Evolutionary conservation across 2,329 filamentous ascomycete species (phyloP).

Genomic region (Microsporum canis): DNA sequence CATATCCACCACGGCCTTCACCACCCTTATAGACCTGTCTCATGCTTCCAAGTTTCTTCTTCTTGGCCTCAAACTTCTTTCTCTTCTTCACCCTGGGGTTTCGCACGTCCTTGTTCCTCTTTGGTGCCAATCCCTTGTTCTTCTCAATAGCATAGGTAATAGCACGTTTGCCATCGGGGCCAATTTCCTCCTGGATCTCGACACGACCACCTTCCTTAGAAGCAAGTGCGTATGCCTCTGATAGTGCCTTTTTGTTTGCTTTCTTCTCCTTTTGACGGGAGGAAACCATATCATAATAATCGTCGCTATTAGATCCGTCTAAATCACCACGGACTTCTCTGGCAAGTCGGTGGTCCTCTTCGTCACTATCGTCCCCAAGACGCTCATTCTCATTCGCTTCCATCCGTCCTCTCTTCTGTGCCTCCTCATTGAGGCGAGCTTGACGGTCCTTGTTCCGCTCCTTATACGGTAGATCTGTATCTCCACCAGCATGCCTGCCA

Average conservation of each 20-base stretch:
- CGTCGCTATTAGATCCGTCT: conserved; percentile 36
- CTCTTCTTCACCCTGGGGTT: conserved; percentile 98
- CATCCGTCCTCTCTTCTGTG: conserved; percentile 67
- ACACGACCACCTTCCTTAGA: conserved; percentile 49
- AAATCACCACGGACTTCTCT: conserved; percentile 34
- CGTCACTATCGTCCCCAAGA: conserved; percentile 60
- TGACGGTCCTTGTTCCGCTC: conserved; percentile 80
- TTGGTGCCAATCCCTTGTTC: conserved; percentile 88
- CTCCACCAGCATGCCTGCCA: conserved; percentile 50
- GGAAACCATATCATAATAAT: conserved; percentile 82
- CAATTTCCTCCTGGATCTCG: conserved; percentile 56
- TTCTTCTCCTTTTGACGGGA: conserved; percentile 47
- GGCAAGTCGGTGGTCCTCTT: conserved; percentile 48
- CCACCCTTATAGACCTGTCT: conserved; percentile 77
- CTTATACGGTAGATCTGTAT: conserved; percentile 60
- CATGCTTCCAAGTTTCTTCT: conserved; percentile 89
- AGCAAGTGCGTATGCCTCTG: conserved; percentile 45
- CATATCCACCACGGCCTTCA: conserved; percentile 73
- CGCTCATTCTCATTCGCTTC: conserved; percentile 51
- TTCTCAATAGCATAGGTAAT: conserved; percentile 92
- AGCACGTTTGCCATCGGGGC: conserved; percentile 76
- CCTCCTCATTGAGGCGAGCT: conserved; percentile 75
- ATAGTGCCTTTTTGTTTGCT: conserved; percentile 60
- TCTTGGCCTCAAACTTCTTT: conserved; percentile 89
- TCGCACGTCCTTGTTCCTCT: conserved; percentile 82